Conservation (phyloP, 2,329 filamentous ascomycete genomes). For the Talaromyces sp. region DNA sequence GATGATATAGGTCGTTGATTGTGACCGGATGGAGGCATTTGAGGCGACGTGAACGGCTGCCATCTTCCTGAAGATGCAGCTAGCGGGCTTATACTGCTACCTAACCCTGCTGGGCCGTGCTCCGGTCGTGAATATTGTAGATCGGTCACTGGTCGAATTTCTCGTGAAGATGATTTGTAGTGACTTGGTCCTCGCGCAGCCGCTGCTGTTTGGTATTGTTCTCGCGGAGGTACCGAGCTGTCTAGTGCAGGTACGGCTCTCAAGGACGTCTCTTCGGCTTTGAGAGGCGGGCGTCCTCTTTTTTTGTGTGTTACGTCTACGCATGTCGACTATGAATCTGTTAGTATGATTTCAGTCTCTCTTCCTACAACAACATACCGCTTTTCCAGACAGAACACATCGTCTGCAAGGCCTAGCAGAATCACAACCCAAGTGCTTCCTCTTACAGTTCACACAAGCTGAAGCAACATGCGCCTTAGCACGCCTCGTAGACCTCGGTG, state of each 20-base stretch:
- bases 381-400: constrained; percentile 46
- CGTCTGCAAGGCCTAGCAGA: constrained; percentile 44
- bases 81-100: constrained; percentile 23
- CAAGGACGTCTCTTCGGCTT: constrained; percentile 40
- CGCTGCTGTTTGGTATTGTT: constrained; percentile 24
- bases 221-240: constrained; percentile 24
- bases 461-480: constrained; percentile 49
- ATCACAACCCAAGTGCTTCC: constrained; percentile 48
- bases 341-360: constrained; percentile 17
- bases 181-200: constrained; percentile 29
- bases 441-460: constrained; percentile 49
- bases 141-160: constrained; percentile 38
- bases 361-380: constrained; percentile 32
- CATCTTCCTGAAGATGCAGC: constrained; percentile 30
- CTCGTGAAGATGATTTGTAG: constrained; percentile 35
- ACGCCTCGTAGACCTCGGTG: constrained; percentile 41
- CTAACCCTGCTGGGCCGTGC: constrained; percentile 20
- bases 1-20: constrained; percentile 34
- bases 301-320: constrained; percentile 49
- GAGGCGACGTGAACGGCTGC: constrained; percentile 30
- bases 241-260: constrained; percentile 31
- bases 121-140: constrained; percentile 27
- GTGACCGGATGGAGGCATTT: constrained; percentile 25
- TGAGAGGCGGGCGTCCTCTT: constrained; percentile 42
- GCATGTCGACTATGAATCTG: constrained; percentile 35